phyloP scores from a whole-genome alignment of 331 rosid genomes.

The Rhamnella rubrinervis region DNA sequence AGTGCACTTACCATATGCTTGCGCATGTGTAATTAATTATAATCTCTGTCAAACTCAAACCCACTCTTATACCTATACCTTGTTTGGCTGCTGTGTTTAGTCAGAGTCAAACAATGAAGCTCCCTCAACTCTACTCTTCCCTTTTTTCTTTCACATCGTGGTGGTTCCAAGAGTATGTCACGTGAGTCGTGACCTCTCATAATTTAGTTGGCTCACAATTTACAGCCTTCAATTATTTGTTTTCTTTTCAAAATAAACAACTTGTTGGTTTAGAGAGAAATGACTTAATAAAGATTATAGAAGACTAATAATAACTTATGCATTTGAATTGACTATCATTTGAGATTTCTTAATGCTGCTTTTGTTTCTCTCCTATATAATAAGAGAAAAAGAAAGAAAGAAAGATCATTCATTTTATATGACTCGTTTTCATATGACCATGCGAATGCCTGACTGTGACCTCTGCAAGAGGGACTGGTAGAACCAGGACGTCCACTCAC shows the following conservation, averaged over 20 bases:
- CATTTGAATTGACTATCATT: too few species aligned
- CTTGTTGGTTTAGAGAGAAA: not conserved
- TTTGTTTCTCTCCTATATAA: too few species aligned
- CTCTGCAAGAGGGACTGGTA: not conserved
- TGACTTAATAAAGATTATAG: not conserved
- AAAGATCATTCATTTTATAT: too few species aligned
- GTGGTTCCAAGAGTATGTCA: conserved; percentile 5
- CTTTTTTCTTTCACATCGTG: not conserved
- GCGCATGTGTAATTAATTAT: conserved; percentile 48
- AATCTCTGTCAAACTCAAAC: conserved; percentile 12
- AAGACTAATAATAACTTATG: too few species aligned
- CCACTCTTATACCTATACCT: not conserved
- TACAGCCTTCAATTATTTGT: too few species aligned
- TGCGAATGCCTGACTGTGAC: not conserved
- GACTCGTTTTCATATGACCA: too few species aligned
- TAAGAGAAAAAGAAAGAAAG: too few species aligned
- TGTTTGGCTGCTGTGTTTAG: conserved; percentile 16
- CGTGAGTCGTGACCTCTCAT: conserved; percentile 5
- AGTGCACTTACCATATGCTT: conserved; percentile 41
- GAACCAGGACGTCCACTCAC: too few species aligned
- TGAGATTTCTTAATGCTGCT: too few species aligned
- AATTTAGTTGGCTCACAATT: not conserved
- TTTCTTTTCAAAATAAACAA: too few species aligned
- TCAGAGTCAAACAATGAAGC: conserved; percentile 32
- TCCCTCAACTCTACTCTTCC: conserved; percentile 11